These are phyloP conservation scores for Coemansia sp. DNA, from an alignment of 192 early-diverging fungal species.

Conservation along the genomic window DNA sequence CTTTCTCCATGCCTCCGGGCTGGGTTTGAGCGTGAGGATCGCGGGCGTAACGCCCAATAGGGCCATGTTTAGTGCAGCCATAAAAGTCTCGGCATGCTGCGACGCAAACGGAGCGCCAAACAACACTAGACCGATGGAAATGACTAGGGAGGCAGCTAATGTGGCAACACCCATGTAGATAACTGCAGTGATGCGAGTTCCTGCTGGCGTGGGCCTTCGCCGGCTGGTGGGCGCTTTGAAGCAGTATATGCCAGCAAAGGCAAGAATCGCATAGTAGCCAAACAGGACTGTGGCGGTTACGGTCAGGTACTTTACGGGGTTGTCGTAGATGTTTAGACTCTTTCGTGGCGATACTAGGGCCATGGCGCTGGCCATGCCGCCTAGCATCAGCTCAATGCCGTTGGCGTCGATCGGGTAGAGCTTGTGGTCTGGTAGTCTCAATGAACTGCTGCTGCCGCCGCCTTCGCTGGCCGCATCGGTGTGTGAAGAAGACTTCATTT, in stretches of 20 bases:
- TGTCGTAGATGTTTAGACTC: slow-evolving; percentile 39
- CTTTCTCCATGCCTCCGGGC: slow-evolving; percentile 14
- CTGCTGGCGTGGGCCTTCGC: slow-evolving; percentile 3
- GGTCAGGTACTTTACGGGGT: slow-evolving; percentile 29
- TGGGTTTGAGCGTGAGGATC: slow-evolving; percentile 32
- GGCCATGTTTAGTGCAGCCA: slow-evolving; percentile 37
- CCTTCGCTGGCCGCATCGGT: neutral
- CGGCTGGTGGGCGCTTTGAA: slow-evolving; percentile 12
- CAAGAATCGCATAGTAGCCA: slow-evolving; percentile 39
- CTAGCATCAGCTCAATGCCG: slow-evolving; percentile 43
- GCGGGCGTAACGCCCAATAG: slow-evolving; percentile 44
- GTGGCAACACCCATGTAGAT: slow-evolving; percentile 17
- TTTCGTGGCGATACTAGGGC: slow-evolving; percentile 41
- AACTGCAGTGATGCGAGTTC: slow-evolving; percentile 3
- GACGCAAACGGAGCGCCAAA: slow-evolving; percentile 42
- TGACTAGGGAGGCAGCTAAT: neutral
- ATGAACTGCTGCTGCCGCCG: neutral
- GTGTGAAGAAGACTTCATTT: neutral
- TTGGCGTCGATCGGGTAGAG: slow-evolving; percentile 46
- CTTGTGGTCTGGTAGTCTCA: slow-evolving; percentile 17
- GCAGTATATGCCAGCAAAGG: slow-evolving; percentile 48
- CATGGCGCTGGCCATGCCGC: slow-evolving; percentile 34
- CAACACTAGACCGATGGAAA: slow-evolving; percentile 22
- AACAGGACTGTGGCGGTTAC: slow-evolving; percentile 27
- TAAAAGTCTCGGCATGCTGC: slow-evolving; percentile 31